Evolutionary conservation across 257 asterid species (phyloP).

Genomic region (Primulina tabacum): DNA sequence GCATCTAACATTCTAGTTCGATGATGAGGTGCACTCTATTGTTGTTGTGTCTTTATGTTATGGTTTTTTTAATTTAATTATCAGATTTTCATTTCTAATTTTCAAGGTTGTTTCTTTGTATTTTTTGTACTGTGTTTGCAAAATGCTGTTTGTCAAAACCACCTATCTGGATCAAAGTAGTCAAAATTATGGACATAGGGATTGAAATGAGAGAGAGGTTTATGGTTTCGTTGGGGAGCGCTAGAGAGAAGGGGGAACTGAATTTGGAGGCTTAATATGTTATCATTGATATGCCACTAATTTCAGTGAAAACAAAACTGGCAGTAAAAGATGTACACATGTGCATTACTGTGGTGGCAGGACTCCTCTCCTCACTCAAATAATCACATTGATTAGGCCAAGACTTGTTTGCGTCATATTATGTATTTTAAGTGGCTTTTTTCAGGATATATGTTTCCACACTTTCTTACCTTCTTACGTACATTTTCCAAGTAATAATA

Average conservation of each 20-base stretch:
- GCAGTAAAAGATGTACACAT: background rate
- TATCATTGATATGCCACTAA: background rate
- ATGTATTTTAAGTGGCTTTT: conserved; percentile 3
- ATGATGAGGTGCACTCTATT: background rate
- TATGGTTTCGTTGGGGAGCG: background rate
- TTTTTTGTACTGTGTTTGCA: background rate
- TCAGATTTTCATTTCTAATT: background rate
- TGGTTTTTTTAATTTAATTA: background rate
- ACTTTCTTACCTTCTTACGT: background rate
- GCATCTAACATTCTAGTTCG: background rate
- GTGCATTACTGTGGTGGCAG: background rate
- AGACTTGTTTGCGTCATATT: background rate
- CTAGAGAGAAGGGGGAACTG: background rate
- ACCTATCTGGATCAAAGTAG: background rate
- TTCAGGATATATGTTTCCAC: background rate
- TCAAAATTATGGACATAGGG: background rate
- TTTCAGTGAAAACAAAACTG: background rate
- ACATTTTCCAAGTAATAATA: background rate
- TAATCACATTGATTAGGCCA: conserved; percentile 1
- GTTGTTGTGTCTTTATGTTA: no score
- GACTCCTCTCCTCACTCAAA: background rate
- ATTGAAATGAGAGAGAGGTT: background rate
- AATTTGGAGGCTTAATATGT: background rate
- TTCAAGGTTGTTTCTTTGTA: background rate
- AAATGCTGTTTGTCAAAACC: background rate